Evolutionary conservation across 441 rosid species (phyloP), one percentile per base, ranked within the genome.

Genomic region (Gossypium schwendimanii): DNA sequence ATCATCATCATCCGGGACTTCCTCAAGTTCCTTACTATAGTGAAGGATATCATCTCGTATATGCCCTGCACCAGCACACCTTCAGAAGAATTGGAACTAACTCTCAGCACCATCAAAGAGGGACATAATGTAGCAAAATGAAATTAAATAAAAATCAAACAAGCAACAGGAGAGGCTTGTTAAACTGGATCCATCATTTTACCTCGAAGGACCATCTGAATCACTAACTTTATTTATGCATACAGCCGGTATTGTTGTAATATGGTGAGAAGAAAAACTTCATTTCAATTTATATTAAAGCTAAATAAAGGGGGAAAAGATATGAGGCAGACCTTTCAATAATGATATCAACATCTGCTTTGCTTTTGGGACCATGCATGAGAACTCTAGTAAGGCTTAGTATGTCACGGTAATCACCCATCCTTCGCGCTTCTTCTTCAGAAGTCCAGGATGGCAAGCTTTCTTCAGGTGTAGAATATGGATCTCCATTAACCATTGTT

Each of bases 21-120:
- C 89, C 69, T 81, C 74, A 24, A 93, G 89, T 78, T 90, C 94
- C 78, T 88, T 88, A 47, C 75, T 84, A 77, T 90, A 90, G 81
- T 83, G 67, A 72, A 87, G 84, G 71, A 96, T 93, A 78, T 91
- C 97, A 73, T 89, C 92, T 53, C 87, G 90, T 75, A 91, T 74
- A 85, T 96, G 93, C 69, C 99, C 99, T 23, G 99, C 99, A 73
- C 94, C 99, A n/a, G 91, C 91, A 84, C 98, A 93, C 81, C 99
- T 96, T 71, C 44, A 63, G 49, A 77, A 52, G 4, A 63, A 61
- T n/a, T 12, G 18, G 17, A 26, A 59, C 72, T 72, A 17, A 78
- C 65, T 77, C 81, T 77, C 81, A 81, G 70, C 71, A 12, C 49
- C 75, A 72, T 9, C 64, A 15, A n/a, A 15, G 41, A 8, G 31